Conservation (phyloP, 2,329 filamentous ascomycete species). For the Phialemonium atrogriseum region DNA sequence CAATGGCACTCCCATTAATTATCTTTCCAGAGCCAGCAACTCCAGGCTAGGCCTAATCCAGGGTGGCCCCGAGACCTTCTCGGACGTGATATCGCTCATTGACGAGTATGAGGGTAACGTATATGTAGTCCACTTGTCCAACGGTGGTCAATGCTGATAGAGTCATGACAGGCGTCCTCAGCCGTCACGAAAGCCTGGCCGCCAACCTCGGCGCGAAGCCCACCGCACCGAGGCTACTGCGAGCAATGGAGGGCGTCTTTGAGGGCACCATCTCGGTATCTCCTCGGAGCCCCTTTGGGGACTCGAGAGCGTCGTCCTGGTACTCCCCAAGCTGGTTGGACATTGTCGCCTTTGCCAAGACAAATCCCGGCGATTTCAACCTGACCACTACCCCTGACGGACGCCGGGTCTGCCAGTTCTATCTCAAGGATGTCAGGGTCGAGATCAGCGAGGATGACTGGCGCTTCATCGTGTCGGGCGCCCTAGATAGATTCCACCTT, state of each 20-base stretch:
- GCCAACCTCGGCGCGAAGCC: constrained; percentile 78
- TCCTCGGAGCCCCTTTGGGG: constrained; percentile 49
- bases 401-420: constrained; percentile 68
- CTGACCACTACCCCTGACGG: constrained; percentile 62
- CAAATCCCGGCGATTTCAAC: constrained; percentile 70
- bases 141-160: constrained; percentile 11
- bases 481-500: constrained; percentile 63
- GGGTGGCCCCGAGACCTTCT: constrained; percentile 58
- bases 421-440: constrained; percentile 70
- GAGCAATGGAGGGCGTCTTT: constrained; percentile 79
- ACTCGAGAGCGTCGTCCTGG: constrained; percentile 38
- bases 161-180: constrained; percentile 54
- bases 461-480: constrained; percentile 73
- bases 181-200: constrained; percentile 79
- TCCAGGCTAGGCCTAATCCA: constrained; percentile 42
- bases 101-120: constrained; percentile 63
- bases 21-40: constrained; percentile 35
- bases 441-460: constrained; percentile 87
- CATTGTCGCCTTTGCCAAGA: constrained; percentile 75
- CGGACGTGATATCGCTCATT: constrained; percentile 63
- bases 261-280: constrained; percentile 62
- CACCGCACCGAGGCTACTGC: constrained; percentile 72
- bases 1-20: constrained; percentile 40
- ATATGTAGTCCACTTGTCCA: constrained; percentile 2
- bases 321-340: constrained; percentile 58